These are phyloP conservation scores for Beauveria medogensis DNA, from an alignment of 2,329 filamentous ascomycete species.

Conservation along the genomic window DNA sequence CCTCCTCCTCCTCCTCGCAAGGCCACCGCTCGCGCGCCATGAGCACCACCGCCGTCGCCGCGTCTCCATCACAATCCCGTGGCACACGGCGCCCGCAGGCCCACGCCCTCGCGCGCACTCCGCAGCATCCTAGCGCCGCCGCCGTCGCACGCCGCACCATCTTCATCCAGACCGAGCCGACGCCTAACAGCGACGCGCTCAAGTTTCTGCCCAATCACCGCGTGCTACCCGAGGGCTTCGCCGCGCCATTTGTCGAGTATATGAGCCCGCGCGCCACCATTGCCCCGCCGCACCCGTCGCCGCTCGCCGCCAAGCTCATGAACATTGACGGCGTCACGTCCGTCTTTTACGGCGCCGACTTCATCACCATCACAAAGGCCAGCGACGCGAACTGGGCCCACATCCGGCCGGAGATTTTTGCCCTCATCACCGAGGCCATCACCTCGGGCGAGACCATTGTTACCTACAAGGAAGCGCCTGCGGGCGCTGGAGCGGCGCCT, in stretches of 20 bases:
- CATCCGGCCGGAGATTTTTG: conserved; percentile 91
- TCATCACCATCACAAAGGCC: conserved; percentile 93
- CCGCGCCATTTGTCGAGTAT: conserved; percentile 82
- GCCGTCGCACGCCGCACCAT: conserved; percentile 52
- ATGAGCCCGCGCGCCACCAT: conserved; percentile 81
- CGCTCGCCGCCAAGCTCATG: conserved; percentile 81
- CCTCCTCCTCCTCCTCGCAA: not conserved
- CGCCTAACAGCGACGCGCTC: conserved; percentile 88
- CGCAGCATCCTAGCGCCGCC: conserved; percentile 16
- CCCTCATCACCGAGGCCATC: conserved; percentile 86
- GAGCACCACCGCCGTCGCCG: conserved; percentile 2
- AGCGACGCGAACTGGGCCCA: conserved; percentile 86
- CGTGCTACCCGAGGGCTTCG: conserved; percentile 67
- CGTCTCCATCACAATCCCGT: not conserved
- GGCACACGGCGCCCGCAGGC: not conserved
- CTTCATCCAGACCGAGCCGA: conserved; percentile 95
- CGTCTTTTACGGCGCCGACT: conserved; percentile 90
- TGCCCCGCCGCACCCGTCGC: conserved; percentile 80
- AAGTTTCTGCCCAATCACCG: conserved; percentile 92
- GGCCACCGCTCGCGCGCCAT: not conserved
- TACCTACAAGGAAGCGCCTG: conserved; percentile 53
- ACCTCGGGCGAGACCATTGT: conserved; percentile 78
- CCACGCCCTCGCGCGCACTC: not conserved
- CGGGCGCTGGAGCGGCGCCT: conserved; percentile 31
- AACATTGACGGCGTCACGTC: conserved; percentile 91